Conservation (phyloP, 305 asterid species). For the Fraxinus baroniana region DNA sequence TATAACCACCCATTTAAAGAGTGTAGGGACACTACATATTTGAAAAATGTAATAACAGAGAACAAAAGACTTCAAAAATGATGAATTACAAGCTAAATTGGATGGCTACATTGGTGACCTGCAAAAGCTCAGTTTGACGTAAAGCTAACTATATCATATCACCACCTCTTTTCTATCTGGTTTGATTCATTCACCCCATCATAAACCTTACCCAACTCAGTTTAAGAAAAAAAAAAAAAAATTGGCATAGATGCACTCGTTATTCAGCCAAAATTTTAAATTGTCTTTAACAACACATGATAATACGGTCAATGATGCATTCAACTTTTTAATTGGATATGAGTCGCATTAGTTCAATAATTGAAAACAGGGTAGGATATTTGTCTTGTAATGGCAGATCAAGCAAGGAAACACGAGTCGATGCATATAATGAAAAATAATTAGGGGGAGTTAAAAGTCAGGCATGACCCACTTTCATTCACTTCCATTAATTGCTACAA, state of each 20-base stretch:
- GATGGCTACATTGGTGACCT: background rate
- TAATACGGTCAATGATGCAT: background rate
- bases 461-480: background rate
- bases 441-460: background rate
- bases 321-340: background rate
- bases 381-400: background rate
- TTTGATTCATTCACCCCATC: background rate
- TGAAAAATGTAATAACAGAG: background rate
- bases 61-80: background rate
- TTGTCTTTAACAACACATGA: background rate
- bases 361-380: background rate
- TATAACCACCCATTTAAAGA: background rate
- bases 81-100: background rate
- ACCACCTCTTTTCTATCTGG: background rate
- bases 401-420: background rate
- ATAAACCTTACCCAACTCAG: background rate
- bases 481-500: background rate
- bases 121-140: background rate
- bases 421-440: background rate
- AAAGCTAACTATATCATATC: background rate
- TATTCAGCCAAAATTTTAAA: background rate
- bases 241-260: background rate
- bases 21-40: background rate
- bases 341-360: background rate
- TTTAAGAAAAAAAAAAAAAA: background rate